Base-by-base conservation (phyloP, 176 grass and related monocot genomes). In the Zoysia japonica region DNA sequence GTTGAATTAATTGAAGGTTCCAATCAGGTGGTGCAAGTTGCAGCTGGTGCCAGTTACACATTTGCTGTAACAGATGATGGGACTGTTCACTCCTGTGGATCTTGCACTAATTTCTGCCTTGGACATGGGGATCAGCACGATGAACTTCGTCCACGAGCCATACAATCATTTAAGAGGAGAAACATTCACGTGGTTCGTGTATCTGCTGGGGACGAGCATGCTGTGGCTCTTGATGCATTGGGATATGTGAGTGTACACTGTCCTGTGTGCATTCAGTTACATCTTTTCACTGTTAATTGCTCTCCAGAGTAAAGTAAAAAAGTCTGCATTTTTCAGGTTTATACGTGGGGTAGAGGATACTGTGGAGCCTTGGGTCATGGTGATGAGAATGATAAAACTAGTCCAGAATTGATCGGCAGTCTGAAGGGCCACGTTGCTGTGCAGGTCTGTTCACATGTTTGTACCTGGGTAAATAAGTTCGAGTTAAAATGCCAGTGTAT, bases 281-380 rank as follows among this genome's bases (percentile, higher is more conserved):
- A 39, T 77, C 0, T 17, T 75, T 5, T 76, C 45, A 83, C 39
- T 69, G 63, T 72, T 69, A 56, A 40, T 55, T 75, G 55, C 48
- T 37, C 54, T 67, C 56, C 48, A 51, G 67, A 67, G 37, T 67
- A 35, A 65, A 73, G 17, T 74, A 67, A 83, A 75, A 28, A 76
- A 15, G 15, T 78, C 7, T 69, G 71, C 81, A 76, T 43, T 83
- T 82, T 87, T 14, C 84, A 99, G 96, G 92, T 93, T 80, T 99
- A 99, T 82, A 99, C 96, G 70, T 99, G 96, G 96, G 96, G 96
- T 54, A 88, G 88, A 89, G 96, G 96, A 56, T 99, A 99, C 80
- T 99, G 96, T 88, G 96, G 96, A 70, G 96, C 96, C 71, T 74
- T 99, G 61, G 96, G 96, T 46, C 96, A 99, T 80, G 96, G 96